Evolutionary conservation across 495 filamentous ascomycete species (phyloP).

Genomic region (Hypoxylon crocopeplum): DNA sequence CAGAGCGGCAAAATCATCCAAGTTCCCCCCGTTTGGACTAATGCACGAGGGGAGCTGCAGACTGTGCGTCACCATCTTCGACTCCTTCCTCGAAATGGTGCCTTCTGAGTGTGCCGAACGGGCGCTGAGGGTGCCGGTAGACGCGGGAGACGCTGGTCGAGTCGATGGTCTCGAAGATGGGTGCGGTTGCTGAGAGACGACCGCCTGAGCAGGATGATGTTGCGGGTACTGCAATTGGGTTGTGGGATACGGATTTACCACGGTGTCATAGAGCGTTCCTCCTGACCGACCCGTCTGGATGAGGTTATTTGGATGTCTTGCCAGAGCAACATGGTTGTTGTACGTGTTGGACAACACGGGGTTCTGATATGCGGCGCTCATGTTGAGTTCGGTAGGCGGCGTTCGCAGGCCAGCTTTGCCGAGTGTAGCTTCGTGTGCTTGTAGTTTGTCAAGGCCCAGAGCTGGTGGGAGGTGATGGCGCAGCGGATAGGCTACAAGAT

Average conservation of each 20-base stretch:
- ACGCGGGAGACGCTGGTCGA: constrained; percentile 43
- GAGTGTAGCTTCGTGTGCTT: constrained; percentile 19
- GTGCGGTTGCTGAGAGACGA: constrained; percentile 28
- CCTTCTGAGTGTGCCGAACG: constrained; percentile 37
- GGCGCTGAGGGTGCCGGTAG: constrained; percentile 35
- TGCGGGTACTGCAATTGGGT: constrained; percentile 16
- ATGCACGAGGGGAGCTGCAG: constrained; percentile 77
- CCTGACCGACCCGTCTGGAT: constrained; percentile 34
- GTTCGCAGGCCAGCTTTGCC: constrained; percentile 53
- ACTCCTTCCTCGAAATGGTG: constrained; percentile 42
- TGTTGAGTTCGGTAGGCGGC: constrained; percentile 56
- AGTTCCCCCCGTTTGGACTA: constrained; percentile 71
- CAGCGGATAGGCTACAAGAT: constrained; percentile 10
- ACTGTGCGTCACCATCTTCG: constrained; percentile 63
- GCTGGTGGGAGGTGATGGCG: constrained; percentile 14
- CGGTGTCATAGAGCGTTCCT: constrained; percentile 37
- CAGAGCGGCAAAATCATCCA: constrained; percentile 84
- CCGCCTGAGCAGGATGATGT: constrained; percentile 21
- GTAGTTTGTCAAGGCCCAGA: constrained; percentile 17
- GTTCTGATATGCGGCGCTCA: constrained; percentile 57
- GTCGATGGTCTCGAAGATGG: constrained; percentile 40
- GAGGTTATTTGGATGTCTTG: constrained; percentile 39
- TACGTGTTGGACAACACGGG: constrained; percentile 48
- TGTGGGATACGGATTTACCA: constrained; percentile 22
- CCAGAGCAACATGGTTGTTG: constrained; percentile 47